Conservation (phyloP, 2,329 filamentous ascomycete genomes). For the Diaporthe ilicicola region DNA sequence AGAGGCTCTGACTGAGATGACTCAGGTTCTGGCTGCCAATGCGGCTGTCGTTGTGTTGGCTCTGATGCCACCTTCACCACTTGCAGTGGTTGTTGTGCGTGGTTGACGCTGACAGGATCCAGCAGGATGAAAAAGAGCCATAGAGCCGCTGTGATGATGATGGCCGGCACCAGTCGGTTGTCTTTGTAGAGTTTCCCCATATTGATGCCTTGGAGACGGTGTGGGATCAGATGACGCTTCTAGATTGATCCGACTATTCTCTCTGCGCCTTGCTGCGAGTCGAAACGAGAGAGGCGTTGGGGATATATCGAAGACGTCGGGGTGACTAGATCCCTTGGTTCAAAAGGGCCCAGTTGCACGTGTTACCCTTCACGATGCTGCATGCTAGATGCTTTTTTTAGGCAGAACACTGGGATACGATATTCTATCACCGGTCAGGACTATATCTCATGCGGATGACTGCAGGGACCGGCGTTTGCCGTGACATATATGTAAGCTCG, state of each 20-base stretch:
- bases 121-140: slow-evolving; percentile 39
- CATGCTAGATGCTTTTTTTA: no score
- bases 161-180: slow-evolving; percentile 39
- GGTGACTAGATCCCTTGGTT: no score
- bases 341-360: no score
- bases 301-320: no score
- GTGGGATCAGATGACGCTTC: no score
- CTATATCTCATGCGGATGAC: not conserved
- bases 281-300: no score
- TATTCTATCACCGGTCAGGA: no score
- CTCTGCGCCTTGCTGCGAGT: no score
- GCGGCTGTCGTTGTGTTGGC: no score
- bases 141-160: slow-evolving; percentile 37
- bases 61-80: not conserved
- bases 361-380: no score
- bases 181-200: slow-evolving; percentile 36
- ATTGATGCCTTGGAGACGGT: not conserved
- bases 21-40: not conserved
- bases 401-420: no score
- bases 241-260: no score
- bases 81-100: not conserved
- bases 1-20: not conserved
- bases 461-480: not conserved
- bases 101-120: slow-evolving; percentile 16
- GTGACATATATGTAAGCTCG: not conserved